These are phyloP conservation scores for Ceratocystis variospora DNA, from an alignment of 2,329 filamentous ascomycete genomes.

Conservation along the genomic window DNA sequence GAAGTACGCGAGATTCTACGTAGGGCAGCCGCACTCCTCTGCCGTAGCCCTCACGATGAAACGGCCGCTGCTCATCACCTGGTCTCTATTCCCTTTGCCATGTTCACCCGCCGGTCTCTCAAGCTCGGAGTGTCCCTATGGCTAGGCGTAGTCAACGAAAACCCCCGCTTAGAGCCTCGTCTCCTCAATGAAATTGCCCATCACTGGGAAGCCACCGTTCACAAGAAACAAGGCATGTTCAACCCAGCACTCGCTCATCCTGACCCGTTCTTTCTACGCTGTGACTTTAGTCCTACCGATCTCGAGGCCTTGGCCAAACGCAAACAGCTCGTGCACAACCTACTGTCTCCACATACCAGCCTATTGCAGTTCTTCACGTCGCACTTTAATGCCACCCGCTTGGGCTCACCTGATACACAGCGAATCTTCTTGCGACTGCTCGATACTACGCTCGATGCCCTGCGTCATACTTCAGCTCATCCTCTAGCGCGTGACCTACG, in stretches of 20 bases:
- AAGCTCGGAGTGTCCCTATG: slow-evolving; percentile 91
- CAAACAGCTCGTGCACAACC: slow-evolving; percentile 65
- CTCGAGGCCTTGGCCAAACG: slow-evolving; percentile 57
- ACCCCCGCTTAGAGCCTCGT: slow-evolving; percentile 72
- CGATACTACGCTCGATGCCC: slow-evolving; percentile 60
- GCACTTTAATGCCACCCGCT: slow-evolving; percentile 85
- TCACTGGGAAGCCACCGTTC: slow-evolving; percentile 77
- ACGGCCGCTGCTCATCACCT: slow-evolving; percentile 72
- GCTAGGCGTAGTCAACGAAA: slow-evolving; percentile 95
- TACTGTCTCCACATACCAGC: slow-evolving; percentile 74
- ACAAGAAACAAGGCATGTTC: slow-evolving; percentile 69
- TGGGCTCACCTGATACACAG: slow-evolving; percentile 71
- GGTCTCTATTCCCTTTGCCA: slow-evolving; percentile 79
- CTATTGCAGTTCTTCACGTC: slow-evolving; percentile 82
- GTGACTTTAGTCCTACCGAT: slow-evolving; percentile 88
- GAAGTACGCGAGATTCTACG: slow-evolving; percentile 73
- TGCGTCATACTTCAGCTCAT: slow-evolving; percentile 40
- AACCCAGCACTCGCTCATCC: slow-evolving; percentile 54
- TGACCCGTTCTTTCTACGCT: slow-evolving; percentile 80
- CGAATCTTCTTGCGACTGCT: slow-evolving; percentile 70
- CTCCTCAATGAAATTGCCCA: slow-evolving; percentile 77
- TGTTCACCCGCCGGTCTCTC: slow-evolving; percentile 91
- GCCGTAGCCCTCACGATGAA: slow-evolving; percentile 60
- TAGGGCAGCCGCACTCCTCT: slow-evolving; percentile 74
- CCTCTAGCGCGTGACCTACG: slow-evolving; percentile 85